phyloP scores from a whole-genome alignment of 1,139 yeast genomes.

The Yamadazyma siamensis region DNA sequence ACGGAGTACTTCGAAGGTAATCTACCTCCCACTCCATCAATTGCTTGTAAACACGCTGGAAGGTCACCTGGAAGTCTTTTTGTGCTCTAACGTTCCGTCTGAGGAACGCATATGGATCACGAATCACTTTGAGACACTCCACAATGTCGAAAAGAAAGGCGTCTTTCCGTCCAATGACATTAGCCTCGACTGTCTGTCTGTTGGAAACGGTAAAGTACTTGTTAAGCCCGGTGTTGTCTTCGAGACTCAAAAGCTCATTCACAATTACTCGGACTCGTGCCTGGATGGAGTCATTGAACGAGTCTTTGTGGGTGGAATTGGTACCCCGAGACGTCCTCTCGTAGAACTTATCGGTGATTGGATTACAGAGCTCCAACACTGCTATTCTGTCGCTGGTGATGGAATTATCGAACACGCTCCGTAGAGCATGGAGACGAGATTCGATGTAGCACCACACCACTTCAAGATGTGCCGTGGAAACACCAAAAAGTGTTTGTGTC shows the following conservation, averaged over 20 bases:
- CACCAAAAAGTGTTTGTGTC: slow-evolving; percentile 5
- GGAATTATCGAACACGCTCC: slow-evolving; percentile 25
- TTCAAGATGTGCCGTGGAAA: slow-evolving; percentile 6
- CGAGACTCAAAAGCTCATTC: slow-evolving; percentile 32
- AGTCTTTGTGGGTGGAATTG: slow-evolving; percentile 35
- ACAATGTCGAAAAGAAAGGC: slow-evolving; percentile 32
- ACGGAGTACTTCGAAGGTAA: slow-evolving; percentile 5
- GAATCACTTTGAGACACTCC: slow-evolving; percentile 27
- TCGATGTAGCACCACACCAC: slow-evolving; percentile 38
- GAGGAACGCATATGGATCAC: slow-evolving; percentile 35
- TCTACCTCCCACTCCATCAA: slow-evolving; percentile 30
- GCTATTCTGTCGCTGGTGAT: slow-evolving; percentile 36
- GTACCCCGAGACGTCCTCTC: slow-evolving; percentile 17
- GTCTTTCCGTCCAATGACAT: slow-evolving; percentile 17
- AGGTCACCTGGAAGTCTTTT: slow-evolving; percentile 19
- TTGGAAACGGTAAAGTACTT: slow-evolving; percentile 35
- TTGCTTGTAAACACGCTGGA: slow-evolving; percentile 24
- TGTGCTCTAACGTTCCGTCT: slow-evolving; percentile 22
- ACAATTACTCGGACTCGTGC: slow-evolving; percentile 35
- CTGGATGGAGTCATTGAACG: slow-evolving; percentile 37
- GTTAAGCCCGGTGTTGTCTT: slow-evolving; percentile 47
- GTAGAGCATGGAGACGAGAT: slow-evolving; percentile 22
- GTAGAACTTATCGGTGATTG: slow-evolving; percentile 31
- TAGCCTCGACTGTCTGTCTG: slow-evolving; percentile 22
- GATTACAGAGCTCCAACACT: slow-evolving; percentile 37